Percentiles rank a stretch among this genome's conserved stretches.
phyloP scores from a whole-genome alignment of 2,329 filamentous ascomycete genomes.

The Myriosclerotinia curreyana region DNA sequence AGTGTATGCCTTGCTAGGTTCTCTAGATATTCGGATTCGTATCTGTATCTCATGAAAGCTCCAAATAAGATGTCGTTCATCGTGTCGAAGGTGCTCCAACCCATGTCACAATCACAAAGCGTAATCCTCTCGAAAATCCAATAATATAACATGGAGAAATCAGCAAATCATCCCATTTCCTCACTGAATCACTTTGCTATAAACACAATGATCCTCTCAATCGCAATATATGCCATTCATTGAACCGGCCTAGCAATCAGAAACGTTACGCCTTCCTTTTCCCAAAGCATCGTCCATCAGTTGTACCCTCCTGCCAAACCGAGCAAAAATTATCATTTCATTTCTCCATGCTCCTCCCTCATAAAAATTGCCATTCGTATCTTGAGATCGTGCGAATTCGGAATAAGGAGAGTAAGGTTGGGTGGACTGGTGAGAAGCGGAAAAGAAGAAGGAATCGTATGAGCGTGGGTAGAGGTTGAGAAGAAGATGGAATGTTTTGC shows the following conservation, averaged over 20 bases:
- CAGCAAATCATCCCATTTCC: slow-evolving; percentile 21
- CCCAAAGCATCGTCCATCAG: slow-evolving; percentile 20
- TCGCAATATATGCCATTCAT: slow-evolving; percentile 17
- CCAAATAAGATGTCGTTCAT: neutral
- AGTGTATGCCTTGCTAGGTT: neutral
- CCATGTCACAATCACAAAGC: slow-evolving; percentile 3
- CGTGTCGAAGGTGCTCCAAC: neutral
- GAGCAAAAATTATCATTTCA: slow-evolving; percentile 20
- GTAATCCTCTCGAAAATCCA: neutral
- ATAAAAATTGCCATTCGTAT: slow-evolving; percentile 20
- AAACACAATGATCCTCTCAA: slow-evolving; percentile 18
- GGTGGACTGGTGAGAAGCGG: slow-evolving; percentile 23
- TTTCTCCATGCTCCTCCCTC: slow-evolving; percentile 21
- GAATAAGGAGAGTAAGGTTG: slow-evolving; percentile 18
- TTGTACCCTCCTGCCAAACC: slow-evolving; percentile 19
- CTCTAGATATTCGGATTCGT: neutral
- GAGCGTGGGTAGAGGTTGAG: slow-evolving; percentile 17
- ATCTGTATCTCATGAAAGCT: neutral
- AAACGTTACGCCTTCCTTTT: slow-evolving; percentile 21
- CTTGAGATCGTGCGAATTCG: slow-evolving; percentile 18
- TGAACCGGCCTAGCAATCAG: slow-evolving; percentile 19
- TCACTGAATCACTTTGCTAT: slow-evolving; percentile 21
- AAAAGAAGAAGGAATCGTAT: slow-evolving; percentile 19
- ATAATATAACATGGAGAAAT: slow-evolving; percentile 12
- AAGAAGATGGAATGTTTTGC: slow-evolving; percentile 23